Conservation (phyloP, 305 asterid genomes). For the Fraxinus velutina region DNA sequence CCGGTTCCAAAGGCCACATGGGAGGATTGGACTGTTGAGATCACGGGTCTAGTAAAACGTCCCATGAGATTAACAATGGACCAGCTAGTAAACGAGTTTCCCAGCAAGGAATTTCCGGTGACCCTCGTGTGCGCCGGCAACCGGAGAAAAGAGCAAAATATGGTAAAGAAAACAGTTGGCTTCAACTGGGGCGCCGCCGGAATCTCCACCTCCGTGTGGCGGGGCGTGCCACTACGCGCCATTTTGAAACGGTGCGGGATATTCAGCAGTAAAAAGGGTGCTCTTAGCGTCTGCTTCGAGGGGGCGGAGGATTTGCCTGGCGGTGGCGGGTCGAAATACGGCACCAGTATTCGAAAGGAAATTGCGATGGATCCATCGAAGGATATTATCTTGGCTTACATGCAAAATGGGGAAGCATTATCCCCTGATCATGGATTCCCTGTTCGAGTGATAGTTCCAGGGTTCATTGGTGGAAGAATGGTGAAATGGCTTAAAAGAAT, state of each 20-base stretch:
- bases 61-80: conserved; percentile 66
- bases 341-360: conserved; percentile 59
- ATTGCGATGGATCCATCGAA: conserved; percentile 73
- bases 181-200: conserved; percentile 96
- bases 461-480: conserved; percentile 91
- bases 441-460: conserved; percentile 76
- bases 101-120: conserved; percentile 53
- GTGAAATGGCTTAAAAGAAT: conserved; percentile 88
- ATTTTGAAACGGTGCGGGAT: conserved; percentile 65
- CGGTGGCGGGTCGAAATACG: conserved; percentile 88
- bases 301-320: conserved; percentile 88
- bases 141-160: conserved; percentile 88
- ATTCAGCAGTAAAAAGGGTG: conserved; percentile 44
- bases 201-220: conserved; percentile 75
- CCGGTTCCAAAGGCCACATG: conserved; percentile 60
- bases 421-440: conserved; percentile 87
- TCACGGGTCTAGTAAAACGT: conserved; percentile 62
- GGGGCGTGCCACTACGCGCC: conserved; percentile 70
- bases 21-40: conserved; percentile 75
- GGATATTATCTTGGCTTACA: conserved; percentile 74
- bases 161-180: conserved; percentile 73
- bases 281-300: conserved; percentile 67
- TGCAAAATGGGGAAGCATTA: conserved; percentile 78
- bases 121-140: conserved; percentile 87
- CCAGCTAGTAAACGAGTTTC: conserved; percentile 61